Evolutionary conservation across 805 yeast genomes (phyloP).

Genomic region (Hanseniaspora pseudoguilliermondii): DNA sequence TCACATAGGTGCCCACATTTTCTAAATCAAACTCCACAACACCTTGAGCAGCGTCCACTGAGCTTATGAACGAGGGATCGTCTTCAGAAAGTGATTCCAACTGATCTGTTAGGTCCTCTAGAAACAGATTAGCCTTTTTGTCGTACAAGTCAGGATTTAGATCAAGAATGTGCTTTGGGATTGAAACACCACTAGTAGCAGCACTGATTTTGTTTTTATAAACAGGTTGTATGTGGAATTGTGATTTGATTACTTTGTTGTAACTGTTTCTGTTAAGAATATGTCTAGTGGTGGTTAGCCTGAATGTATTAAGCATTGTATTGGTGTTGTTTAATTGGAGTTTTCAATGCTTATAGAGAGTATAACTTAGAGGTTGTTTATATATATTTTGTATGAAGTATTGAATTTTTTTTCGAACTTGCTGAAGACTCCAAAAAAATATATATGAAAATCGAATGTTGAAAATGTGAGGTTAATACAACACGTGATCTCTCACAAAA

Average conservation of each 20-base stretch:
- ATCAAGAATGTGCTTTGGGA: constrained; percentile 40
- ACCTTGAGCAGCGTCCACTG: constrained; percentile 57
- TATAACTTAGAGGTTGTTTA: too few species aligned
- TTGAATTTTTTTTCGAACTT: too few species aligned
- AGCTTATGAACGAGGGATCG: constrained; percentile 58
- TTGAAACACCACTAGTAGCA: constrained; percentile 18
- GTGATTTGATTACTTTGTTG: background rate
- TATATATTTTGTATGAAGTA: too few species aligned
- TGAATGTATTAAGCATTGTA: background rate
- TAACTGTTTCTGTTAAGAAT: background rate
- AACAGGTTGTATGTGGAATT: background rate
- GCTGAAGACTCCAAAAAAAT: too few species aligned
- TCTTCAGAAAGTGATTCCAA: constrained; percentile 56
- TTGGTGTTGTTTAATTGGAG: too few species aligned
- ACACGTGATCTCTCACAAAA: too few species aligned
- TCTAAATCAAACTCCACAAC: constrained; percentile 66
- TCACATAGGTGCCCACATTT: constrained; percentile 70
- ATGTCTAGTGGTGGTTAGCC: background rate
- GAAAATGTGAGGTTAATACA: too few species aligned
- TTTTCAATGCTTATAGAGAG: too few species aligned
- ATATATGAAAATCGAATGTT: too few species aligned
- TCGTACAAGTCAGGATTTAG: constrained; percentile 48
- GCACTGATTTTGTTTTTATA: background rate
- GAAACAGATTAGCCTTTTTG: constrained; percentile 46
- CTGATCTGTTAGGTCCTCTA: constrained; percentile 55